Evolutionary conservation across 2,329 filamentous ascomycete genomes (phyloP), one percentile per base, ranked within the genome.

Genomic region (Domatiomyces globalis): DNA sequence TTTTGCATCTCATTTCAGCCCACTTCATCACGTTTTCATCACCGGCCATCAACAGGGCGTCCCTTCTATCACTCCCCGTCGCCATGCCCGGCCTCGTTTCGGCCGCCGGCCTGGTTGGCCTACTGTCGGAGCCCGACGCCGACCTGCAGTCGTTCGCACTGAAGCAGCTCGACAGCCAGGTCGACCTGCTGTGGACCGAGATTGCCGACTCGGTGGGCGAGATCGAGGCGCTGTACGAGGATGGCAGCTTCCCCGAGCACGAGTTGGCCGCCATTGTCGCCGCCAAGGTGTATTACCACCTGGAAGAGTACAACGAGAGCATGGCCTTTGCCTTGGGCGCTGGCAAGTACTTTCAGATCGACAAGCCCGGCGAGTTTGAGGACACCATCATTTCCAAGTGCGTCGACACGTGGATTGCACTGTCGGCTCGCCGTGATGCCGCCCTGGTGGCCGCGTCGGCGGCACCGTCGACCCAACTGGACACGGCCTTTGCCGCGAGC

Each of bases 371-470:
- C 69, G 92, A 98, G 73, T 98, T 95, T 65, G 92, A 98, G 70
- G 89, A 98, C 73, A 98, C 92, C 52, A 96, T 98, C 71, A 89
- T 96, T 68, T 90, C 90, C 54, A 95, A 94, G 77, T 98, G 92
- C 66, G 81, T 98, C 64, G 92, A 98, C 69, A 94, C 94, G 59
- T 98, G 95, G 72, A 95, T 98, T 64, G 83, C 87, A 54, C 77
- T 89, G 49, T 84, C 80, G 48, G 79, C 79, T 54, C 72, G 78
- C 65, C 72, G 75, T 66, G 74, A 75, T 71, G 69, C 74, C 55
- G 66, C 77, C 58, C 62, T 72, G 49, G 69, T 70, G 39, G 66
- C 73, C 36, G 73, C 70, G 54, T 72, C 67, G 53, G 69, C 68
- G 51, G 73, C 66, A 55, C 70, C 75, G 55, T 66, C 70, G 43